Evolutionary conservation across 2,329 filamentous ascomycete genomes (phyloP).

Genomic region (Neonectria neomacrospora): DNA sequence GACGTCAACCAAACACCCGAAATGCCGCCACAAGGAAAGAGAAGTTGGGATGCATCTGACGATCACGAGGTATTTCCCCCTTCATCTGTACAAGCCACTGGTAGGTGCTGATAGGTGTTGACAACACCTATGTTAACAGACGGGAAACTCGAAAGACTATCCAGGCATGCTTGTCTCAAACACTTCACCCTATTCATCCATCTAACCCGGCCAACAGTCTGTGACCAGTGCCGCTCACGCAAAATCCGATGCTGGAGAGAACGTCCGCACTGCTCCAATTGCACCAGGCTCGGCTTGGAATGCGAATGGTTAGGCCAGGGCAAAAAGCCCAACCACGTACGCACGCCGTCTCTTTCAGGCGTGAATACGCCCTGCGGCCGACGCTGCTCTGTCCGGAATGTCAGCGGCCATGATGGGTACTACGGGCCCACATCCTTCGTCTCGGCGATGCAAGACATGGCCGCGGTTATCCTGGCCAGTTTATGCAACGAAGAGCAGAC

Average conservation of each 20-base stretch:
- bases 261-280: slow-evolving; percentile 25
- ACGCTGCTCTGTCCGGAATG: slow-evolving; percentile 10
- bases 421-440: slow-evolving; percentile 20
- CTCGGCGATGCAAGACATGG: slow-evolving; percentile 25
- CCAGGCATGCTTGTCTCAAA: slow-evolving; percentile 1
- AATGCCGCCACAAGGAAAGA: slow-evolving; percentile 25
- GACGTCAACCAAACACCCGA: not conserved
- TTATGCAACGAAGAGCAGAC: slow-evolving; percentile 7
- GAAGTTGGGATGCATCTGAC: slow-evolving; percentile 25
- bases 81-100: not conserved
- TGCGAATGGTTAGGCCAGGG: slow-evolving; percentile 27
- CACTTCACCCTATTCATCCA: not conserved
- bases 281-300: slow-evolving; percentile 17
- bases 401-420: slow-evolving; percentile 15
- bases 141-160: slow-evolving; percentile 19
- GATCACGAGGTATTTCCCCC: slow-evolving; percentile 12
- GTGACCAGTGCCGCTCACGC: slow-evolving; percentile 25
- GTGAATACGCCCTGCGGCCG: slow-evolving; percentile 4
- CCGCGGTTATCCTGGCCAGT: slow-evolving; percentile 7
- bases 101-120: slow-evolving; percentile 9
- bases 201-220: slow-evolving; percentile 4
- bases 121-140: slow-evolving; percentile 2
- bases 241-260: slow-evolving; percentile 26
- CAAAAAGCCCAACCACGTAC: slow-evolving; percentile 21
- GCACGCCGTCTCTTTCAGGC: not conserved